Evolutionary conservation across 495 filamentous ascomycete genomes (phyloP).

Genomic region (Penicillium coffeae): DNA sequence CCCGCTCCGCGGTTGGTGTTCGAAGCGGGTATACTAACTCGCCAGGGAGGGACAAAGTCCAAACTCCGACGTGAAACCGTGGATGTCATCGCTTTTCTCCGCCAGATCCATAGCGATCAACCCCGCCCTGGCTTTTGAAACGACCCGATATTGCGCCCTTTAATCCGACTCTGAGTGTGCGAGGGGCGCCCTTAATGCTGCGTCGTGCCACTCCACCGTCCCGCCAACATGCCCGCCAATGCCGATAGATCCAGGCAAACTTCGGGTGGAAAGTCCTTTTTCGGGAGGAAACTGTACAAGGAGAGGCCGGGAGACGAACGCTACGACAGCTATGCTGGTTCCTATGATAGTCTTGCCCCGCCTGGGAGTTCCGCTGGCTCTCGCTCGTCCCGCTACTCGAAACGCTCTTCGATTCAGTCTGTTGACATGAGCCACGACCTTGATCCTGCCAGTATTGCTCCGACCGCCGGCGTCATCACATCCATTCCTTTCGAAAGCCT

Average conservation of each 20-base stretch:
- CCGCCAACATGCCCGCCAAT: constrained; percentile 49
- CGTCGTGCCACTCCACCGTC: constrained; percentile 32
- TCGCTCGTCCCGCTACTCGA: constrained; percentile 74
- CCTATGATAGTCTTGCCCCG: constrained; percentile 45
- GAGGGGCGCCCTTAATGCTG: constrained; percentile 40
- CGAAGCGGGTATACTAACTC: constrained; percentile 26
- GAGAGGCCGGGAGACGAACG: constrained; percentile 59
- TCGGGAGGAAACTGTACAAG: constrained; percentile 71
- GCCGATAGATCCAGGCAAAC: constrained; percentile 80
- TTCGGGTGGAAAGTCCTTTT: constrained; percentile 83
- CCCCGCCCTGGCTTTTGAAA: neutral
- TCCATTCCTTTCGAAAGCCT: constrained; percentile 84
- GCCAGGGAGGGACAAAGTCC: constrained; percentile 25
- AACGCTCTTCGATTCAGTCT: constrained; percentile 72
- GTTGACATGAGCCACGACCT: constrained; percentile 51
- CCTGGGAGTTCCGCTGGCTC: constrained; percentile 58
- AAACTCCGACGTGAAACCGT: constrained; percentile 11
- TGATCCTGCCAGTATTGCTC: constrained; percentile 56
- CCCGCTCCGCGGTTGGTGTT: constrained; percentile 1
- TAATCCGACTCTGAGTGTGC: constrained; percentile 2
- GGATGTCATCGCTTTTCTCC: constrained; percentile 19
- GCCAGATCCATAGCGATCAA: constrained; percentile 18
- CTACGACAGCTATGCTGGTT: constrained; percentile 51
- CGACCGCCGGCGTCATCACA: constrained; percentile 81
- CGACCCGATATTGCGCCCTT: neutral